These are phyloP conservation scores for Aspergillus pseudoterreus DNA, from an alignment of 2,329 filamentous ascomycete species.

Conservation along the genomic window DNA sequence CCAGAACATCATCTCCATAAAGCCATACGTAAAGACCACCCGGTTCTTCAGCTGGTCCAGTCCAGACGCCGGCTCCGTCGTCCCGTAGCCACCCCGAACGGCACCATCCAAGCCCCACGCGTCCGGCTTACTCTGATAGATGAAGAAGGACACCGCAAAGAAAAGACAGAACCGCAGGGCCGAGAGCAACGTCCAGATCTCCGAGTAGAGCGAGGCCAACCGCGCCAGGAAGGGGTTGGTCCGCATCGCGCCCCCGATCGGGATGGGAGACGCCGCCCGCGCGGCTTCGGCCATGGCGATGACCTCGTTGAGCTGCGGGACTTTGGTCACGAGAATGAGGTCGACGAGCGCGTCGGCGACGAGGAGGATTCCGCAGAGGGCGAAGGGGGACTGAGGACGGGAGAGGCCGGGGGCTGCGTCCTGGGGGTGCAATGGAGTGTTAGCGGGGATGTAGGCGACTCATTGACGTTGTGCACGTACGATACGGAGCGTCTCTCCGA, in stretches of 20 bases:
- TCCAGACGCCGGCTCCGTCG: conserved; percentile 21
- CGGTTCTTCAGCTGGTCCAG: conserved; percentile 75
- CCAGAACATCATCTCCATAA: conserved; percentile 80
- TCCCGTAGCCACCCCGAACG: conserved; percentile 16
- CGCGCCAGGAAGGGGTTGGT: conserved; percentile 23
- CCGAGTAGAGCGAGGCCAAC: conserved; percentile 33
- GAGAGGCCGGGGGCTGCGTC: conserved; percentile 63
- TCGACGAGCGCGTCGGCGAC: conserved; percentile 63
- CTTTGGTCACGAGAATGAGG: conserved; percentile 55
- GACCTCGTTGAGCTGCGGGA: conserved; percentile 65
- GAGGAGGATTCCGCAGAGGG: conserved; percentile 65
- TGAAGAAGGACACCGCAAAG: conserved; percentile 34
- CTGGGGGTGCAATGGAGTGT: conserved; percentile 15
- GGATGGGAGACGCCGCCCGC: conserved; percentile 38
- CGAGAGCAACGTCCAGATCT: conserved; percentile 36
- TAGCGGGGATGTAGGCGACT: conserved; percentile 1
- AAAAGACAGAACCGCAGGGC: conserved; percentile 34
- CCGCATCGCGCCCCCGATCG: conserved; percentile 14
- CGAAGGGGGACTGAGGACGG: conserved; percentile 63
- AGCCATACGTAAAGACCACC: conserved; percentile 78
- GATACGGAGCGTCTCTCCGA: conserved; percentile 80
- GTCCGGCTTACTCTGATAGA: conserved; percentile 32
- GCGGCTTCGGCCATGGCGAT: conserved; percentile 63
- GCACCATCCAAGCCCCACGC: conserved; percentile 19
- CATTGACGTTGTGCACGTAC: conserved; percentile 42